Evolutionary conservation across 768 basidiomycete genomes (phyloP).

Genomic region (Sistotremastrum niveocremeum): DNA sequence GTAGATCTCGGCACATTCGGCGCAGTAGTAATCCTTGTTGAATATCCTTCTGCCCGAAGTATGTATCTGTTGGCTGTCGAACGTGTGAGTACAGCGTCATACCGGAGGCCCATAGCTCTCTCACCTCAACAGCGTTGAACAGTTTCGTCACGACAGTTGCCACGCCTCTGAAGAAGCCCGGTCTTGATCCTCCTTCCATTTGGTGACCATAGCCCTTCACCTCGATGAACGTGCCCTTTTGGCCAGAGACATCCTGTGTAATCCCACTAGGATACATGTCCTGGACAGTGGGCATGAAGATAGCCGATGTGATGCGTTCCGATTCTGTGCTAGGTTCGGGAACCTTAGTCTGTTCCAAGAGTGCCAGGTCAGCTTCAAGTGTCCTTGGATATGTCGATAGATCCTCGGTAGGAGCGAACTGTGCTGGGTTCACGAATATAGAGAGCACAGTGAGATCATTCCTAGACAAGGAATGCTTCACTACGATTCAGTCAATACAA

Average conservation of each 20-base stretch:
- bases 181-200: constrained; percentile 83
- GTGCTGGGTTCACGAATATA: constrained; percentile 96
- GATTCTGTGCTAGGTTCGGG: constrained; percentile 8
- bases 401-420: constrained; percentile 95
- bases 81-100: constrained; percentile 1
- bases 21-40: constrained; percentile 86
- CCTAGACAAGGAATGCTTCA: constrained; percentile 56
- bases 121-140: constrained; percentile 81
- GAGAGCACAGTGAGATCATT: constrained; percentile 86
- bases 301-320: constrained; percentile 39
- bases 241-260: constrained; percentile 53
- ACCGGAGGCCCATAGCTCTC: constrained; percentile 7
- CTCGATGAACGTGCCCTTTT: constrained; percentile 84
- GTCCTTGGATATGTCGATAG: constrained; percentile 85
- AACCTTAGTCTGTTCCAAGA: constrained; percentile 31
- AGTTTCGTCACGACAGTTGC: constrained; percentile 91
- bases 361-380: constrained; percentile 55
- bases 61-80: constrained; percentile 71
- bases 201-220: constrained; percentile 84
- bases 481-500: constrained; percentile 26
- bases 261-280: constrained; percentile 96
- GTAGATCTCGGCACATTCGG: constrained; percentile 63
- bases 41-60: constrained; percentile 98
- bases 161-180: constrained; percentile 90
- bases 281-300: constrained; percentile 66